phyloP scores from a whole-genome alignment of 371 early-diverging fungal genomes.

The Mucor piriformis region DNA sequence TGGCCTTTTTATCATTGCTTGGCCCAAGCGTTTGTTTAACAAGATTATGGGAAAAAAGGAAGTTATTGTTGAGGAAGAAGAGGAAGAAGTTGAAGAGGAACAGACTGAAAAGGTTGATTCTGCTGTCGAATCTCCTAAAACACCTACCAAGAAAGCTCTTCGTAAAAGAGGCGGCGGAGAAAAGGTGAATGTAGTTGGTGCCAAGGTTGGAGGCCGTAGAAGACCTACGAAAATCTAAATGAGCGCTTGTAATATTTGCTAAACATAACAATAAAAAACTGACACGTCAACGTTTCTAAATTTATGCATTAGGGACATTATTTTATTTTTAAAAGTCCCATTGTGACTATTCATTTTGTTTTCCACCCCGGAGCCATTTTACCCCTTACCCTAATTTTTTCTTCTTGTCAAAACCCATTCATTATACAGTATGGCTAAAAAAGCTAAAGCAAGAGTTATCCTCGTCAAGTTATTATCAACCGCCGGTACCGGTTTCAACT shows the following conservation, averaged over 20 bases:
- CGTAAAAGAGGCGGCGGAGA: slow-evolving; percentile 30
- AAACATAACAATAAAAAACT: background rate
- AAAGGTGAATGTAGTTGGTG: slow-evolving; percentile 29
- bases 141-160: slow-evolving; percentile 17
- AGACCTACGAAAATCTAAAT: slow-evolving; percentile 27
- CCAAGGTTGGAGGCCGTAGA: slow-evolving; percentile 49
- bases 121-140: background rate
- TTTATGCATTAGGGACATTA: too few species aligned
- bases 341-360: background rate
- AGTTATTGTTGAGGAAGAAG: slow-evolving; percentile 9
- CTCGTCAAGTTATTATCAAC: slow-evolving; percentile 79
- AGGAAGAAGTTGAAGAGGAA: slow-evolving; percentile 18
- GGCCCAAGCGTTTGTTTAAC: slow-evolving; percentile 28
- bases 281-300: too few species aligned
- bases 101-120: slow-evolving; percentile 2
- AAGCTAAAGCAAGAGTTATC: slow-evolving; percentile 83
- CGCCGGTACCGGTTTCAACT: slow-evolving; percentile 84
- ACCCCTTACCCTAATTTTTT: background rate
- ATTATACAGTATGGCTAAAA: slow-evolving; percentile 69
- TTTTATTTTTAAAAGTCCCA: background rate
- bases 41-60: slow-evolving; percentile 26
- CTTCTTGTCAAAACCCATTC: background rate
- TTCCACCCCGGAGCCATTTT: background rate
- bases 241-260: too few species aligned
- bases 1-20: slow-evolving; percentile 31